phyloP scores from a whole-genome alignment of 2,329 filamentous ascomycete genomes.

The Akanthomyces muscarius region DNA sequence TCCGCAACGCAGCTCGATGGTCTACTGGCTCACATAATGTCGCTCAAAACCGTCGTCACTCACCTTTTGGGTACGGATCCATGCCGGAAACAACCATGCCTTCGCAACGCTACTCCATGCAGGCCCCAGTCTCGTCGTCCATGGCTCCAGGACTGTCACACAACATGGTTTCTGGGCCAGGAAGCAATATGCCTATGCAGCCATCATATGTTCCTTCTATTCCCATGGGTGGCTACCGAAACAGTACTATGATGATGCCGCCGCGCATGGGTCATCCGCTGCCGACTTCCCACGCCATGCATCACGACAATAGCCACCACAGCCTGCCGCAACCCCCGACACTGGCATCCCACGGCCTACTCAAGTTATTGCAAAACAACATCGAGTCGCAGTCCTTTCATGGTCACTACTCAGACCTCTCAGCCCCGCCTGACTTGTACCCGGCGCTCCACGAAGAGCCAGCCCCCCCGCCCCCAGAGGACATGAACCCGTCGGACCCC shows the following conservation, averaged over 20 bases:
- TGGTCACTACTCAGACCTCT: slow-evolving; percentile 67
- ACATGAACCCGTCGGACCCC: slow-evolving; percentile 75
- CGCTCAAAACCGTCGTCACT: slow-evolving; percentile 49
- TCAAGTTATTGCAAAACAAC: slow-evolving; percentile 72
- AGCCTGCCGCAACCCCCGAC: slow-evolving; percentile 56
- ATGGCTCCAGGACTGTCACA: slow-evolving; percentile 5
- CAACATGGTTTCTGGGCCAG: slow-evolving; percentile 20
- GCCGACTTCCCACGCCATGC: slow-evolving; percentile 32
- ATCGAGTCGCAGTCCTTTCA: slow-evolving; percentile 64
- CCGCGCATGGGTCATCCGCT: slow-evolving; percentile 48
- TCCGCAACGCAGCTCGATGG: slow-evolving; percentile 68
- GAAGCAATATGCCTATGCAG: slow-evolving; percentile 52
- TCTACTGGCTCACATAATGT: slow-evolving; percentile 70
- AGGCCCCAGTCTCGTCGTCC: slow-evolving; percentile 31
- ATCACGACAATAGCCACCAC: slow-evolving; percentile 38
- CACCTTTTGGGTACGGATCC: slow-evolving; percentile 61
- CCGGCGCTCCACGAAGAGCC: slow-evolving; percentile 71
- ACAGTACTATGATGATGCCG: slow-evolving; percentile 52
- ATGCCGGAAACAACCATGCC: slow-evolving; percentile 55
- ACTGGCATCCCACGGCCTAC: slow-evolving; percentile 66
- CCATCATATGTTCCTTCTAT: slow-evolving; percentile 32
- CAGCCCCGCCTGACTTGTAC: slow-evolving; percentile 73
- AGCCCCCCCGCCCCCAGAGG: slow-evolving; percentile 68
- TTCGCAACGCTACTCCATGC: slow-evolving; percentile 53
- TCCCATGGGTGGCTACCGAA: slow-evolving; percentile 32